Percentiles rank a stretch among this genome's conserved stretches.
phyloP scores from a whole-genome alignment of 495 filamentous ascomycete species.

The Venustampulla echinocandica region DNA sequence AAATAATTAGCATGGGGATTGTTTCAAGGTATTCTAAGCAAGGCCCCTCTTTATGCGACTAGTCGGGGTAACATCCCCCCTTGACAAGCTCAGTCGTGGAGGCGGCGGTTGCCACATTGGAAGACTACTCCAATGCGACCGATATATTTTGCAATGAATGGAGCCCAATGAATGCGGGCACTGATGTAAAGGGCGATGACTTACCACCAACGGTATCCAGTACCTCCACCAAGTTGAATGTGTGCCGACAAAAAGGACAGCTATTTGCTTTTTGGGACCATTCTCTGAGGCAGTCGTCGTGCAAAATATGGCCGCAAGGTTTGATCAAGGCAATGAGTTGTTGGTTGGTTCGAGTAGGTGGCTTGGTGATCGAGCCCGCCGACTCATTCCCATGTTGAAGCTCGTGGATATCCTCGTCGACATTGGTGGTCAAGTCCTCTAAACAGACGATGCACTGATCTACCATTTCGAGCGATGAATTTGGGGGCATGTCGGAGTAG shows the following conservation, averaged over 20 bases:
- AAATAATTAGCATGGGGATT: conserved; percentile 22
- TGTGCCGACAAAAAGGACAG: conserved; percentile 90
- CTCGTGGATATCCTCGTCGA: conserved; percentile 14
- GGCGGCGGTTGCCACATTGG: no score
- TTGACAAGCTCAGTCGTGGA: no score
- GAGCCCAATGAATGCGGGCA: neutral
- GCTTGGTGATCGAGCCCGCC: conserved; percentile 28
- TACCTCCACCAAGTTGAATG: conserved; percentile 82
- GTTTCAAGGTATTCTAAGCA: neutral
- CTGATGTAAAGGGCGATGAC: conserved; percentile 22
- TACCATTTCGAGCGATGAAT: conserved; percentile 49
- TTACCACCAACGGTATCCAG: conserved; percentile 68
- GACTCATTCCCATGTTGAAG: conserved; percentile 31
- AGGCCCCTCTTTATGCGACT: neutral
- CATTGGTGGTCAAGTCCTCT: conserved; percentile 65
- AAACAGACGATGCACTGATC: conserved; percentile 96
- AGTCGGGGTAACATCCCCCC: no score
- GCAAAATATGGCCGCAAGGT: conserved; percentile 79
- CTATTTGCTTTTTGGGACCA: conserved; percentile 97
- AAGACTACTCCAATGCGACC: no score
- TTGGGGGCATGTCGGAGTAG: conserved; percentile 9
- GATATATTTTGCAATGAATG: neutral
- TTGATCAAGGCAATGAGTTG: conserved; percentile 40
- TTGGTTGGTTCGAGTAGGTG: conserved; percentile 22
- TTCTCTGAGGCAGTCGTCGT: conserved; percentile 81